Conservation (phyloP, 805 yeast genomes). For the Saturnispora gosingensis region DNA sequence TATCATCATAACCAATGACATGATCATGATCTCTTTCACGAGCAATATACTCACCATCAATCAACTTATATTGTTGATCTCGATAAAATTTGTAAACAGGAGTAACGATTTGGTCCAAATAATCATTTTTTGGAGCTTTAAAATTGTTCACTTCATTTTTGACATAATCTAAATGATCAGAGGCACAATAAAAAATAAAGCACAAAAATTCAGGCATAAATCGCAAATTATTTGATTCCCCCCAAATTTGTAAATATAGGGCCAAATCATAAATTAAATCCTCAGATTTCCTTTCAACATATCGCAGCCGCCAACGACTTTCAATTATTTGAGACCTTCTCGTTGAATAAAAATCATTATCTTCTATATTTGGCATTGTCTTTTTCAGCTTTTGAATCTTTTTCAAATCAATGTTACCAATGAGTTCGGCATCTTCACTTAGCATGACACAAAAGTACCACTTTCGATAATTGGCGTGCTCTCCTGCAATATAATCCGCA, state of each 20-base stretch:
- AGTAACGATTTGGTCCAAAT: conserved; percentile 33
- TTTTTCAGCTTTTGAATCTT: conserved; percentile 51
- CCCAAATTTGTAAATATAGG: conserved; percentile 59
- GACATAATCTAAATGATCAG: conserved; percentile 36
- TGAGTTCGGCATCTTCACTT: conserved; percentile 56
- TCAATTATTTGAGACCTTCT: conserved; percentile 62
- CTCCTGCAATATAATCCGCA: conserved; percentile 90
- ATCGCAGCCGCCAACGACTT: conserved; percentile 63
- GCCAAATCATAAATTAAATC: conserved; percentile 62
- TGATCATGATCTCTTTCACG: conserved; percentile 62
- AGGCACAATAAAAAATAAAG: conserved; percentile 48
- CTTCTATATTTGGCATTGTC: conserved; percentile 30
- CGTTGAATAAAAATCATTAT: conserved; percentile 18
- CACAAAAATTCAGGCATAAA: conserved; percentile 44
- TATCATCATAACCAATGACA: conserved; percentile 49
- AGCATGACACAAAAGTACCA: conserved; percentile 89
- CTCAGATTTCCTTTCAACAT: conserved; percentile 42
- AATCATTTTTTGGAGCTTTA: conserved; percentile 20
- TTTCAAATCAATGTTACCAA: conserved; percentile 54
- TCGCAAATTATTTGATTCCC: conserved; percentile 62
- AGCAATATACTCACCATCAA: conserved; percentile 38
- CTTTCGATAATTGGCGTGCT: conserved; percentile 72
- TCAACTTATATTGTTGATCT: conserved; percentile 54
- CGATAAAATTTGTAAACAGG: conserved; percentile 51
- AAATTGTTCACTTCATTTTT: conserved; percentile 18